These are phyloP conservation scores for Metarhizium guizhouense DNA, from an alignment of 2,329 filamentous ascomycete species.

Conservation along the genomic window DNA sequence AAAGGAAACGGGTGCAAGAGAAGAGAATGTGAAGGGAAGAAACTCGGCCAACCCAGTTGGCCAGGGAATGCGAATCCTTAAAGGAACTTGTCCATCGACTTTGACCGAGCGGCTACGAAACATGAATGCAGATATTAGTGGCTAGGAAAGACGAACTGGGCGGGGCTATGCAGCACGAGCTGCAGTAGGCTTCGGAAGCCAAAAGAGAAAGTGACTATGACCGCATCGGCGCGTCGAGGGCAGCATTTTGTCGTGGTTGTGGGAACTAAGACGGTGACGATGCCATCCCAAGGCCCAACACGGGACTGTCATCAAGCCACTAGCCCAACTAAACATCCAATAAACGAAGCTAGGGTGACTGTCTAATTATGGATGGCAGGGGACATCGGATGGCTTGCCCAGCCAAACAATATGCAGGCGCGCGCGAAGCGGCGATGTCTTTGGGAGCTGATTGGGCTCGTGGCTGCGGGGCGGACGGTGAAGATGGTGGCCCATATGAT, in stretches of 20 bases:
- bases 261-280: not conserved
- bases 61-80: slow-evolving; percentile 21
- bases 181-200: slow-evolving; percentile 2
- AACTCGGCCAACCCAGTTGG: slow-evolving; percentile 13
- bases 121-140: slow-evolving; percentile 17
- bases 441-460: slow-evolving; percentile 15
- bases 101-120: slow-evolving; percentile 17
- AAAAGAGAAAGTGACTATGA: slow-evolving; percentile 1
- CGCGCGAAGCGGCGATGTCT: slow-evolving; percentile 26
- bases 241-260: not conserved
- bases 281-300: not conserved
- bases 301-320: not conserved
- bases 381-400: slow-evolving; percentile 9
- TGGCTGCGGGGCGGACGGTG: slow-evolving; percentile 10
- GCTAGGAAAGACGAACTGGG: slow-evolving; percentile 11
- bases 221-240: not conserved
- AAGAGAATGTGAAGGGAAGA: slow-evolving; percentile 24
- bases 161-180: slow-evolving; percentile 7
- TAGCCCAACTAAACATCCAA: slow-evolving; percentile 19
- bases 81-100: slow-evolving; percentile 9
- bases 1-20: slow-evolving; percentile 21
- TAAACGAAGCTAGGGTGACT: slow-evolving; percentile 13
- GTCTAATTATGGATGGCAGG: slow-evolving; percentile 28
- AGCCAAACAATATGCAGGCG: slow-evolving; percentile 25
- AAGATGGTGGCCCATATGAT: slow-evolving; percentile 10